phyloP scores from a whole-genome alignment of 495 filamentous ascomycete genomes.

The Penicillium atrosanguineum region DNA sequence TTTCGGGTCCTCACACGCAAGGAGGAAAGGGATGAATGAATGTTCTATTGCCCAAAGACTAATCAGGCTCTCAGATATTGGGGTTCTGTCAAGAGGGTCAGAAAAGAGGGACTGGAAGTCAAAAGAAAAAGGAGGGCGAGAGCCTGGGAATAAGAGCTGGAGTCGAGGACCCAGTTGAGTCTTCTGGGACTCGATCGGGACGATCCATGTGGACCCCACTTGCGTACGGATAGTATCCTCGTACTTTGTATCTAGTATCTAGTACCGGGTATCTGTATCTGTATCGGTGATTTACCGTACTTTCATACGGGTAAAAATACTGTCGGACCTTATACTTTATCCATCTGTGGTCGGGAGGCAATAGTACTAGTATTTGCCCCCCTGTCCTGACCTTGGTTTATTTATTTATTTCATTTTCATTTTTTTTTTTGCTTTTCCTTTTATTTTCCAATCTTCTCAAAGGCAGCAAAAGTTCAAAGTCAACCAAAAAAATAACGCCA shows the following conservation, averaged over 20 bases:
- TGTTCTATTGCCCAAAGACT: slow-evolving; percentile 23
- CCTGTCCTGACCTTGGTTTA: neutral
- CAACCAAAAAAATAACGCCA: neutral
- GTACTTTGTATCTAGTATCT: neutral
- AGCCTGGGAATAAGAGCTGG: slow-evolving; percentile 21
- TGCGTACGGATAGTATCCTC: neutral
- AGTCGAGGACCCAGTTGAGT: slow-evolving; percentile 24
- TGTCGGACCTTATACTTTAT: neutral
- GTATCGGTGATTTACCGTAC: neutral
- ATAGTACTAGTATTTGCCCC: neutral
- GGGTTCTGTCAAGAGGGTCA: slow-evolving; percentile 4
- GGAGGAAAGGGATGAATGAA: slow-evolving; percentile 19
- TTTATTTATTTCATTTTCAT: slow-evolving; percentile 7
- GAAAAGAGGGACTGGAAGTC: slow-evolving; percentile 26
- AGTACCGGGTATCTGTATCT: neutral
- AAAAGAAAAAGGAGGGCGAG: slow-evolving; percentile 22
- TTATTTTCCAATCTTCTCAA: too few species aligned
- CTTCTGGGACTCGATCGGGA: slow-evolving; percentile 32
- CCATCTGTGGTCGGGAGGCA: neutral
- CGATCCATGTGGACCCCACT: slow-evolving; percentile 27
- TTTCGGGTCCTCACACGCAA: slow-evolving; percentile 29
- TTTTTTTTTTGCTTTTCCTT: neutral
- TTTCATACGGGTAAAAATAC: neutral
- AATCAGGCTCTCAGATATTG: neutral
- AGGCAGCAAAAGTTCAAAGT: too few species aligned